These are phyloP conservation scores for Gnetum montanum DNA, from an alignment of 75 land plant species.

Conservation along the genomic window DNA sequence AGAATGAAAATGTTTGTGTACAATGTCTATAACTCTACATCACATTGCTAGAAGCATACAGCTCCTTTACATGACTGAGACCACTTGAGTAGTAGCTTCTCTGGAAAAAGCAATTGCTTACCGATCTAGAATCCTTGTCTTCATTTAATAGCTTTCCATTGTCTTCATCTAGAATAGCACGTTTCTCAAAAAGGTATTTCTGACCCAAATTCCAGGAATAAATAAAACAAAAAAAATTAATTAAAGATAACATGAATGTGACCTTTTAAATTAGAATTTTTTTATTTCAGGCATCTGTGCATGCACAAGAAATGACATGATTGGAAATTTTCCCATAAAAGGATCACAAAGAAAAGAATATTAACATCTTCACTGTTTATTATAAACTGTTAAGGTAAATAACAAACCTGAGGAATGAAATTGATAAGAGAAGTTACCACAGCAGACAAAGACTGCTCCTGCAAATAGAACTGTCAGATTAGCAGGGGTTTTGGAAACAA, in stretches of 20 bases:
- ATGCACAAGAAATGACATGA: no score
- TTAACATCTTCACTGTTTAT: no score
- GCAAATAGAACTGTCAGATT: no score
- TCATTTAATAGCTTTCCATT: constrained; percentile 91
- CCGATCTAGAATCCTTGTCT: constrained; percentile 83
- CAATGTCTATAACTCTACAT: no score
- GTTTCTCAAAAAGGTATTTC: constrained; percentile 81
- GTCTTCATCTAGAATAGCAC: constrained; percentile 72
- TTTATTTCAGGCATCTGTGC: no score
- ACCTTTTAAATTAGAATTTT: not conserved
- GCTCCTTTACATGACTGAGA: not conserved
- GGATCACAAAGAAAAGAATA: no score
- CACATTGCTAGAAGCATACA: not conserved
- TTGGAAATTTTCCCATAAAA: no score
- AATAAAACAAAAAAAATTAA: no score
- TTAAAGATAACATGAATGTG: not conserved
- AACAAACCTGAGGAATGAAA: constrained; percentile 79
- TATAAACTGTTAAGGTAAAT: no score
- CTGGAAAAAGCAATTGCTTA: constrained; percentile 3
- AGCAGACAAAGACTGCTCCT: constrained; percentile 86
- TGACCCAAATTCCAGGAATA: constrained; percentile 8
- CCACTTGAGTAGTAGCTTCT: not conserved
- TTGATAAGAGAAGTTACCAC: constrained; percentile 75
- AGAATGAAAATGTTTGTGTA: no score
- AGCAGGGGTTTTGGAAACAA: no score